Conservation (phyloP, 2,329 filamentous ascomycete genomes). For the Calycina marina region DNA sequence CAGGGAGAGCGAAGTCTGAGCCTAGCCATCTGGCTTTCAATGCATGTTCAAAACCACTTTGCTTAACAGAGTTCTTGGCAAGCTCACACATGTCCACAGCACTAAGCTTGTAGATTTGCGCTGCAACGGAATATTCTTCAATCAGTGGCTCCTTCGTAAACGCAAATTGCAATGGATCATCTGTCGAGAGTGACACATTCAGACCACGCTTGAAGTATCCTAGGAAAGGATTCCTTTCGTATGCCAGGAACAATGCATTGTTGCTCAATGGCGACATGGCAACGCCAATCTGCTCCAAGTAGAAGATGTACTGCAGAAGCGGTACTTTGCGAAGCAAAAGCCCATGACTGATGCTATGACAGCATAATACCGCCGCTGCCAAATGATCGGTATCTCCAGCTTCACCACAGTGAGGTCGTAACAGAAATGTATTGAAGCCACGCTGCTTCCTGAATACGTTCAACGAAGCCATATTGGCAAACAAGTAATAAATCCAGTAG, state of each 20-base stretch:
- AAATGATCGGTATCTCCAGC: conserved; percentile 94
- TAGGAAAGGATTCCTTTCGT: conserved; percentile 92
- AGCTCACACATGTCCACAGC: conserved; percentile 98
- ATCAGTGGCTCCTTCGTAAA: conserved; percentile 98
- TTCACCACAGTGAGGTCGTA: conserved; percentile 91
- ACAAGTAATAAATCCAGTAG: conserved; percentile 98
- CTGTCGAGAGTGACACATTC: conserved; percentile 91
- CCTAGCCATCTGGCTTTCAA: conserved; percentile 92
- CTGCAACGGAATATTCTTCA: conserved; percentile 94
- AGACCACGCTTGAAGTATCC: conserved; percentile 90
- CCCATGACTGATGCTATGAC: conserved; percentile 94
- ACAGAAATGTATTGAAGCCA: conserved; percentile 88
- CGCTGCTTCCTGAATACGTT: conserved; percentile 84
- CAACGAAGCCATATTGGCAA: conserved; percentile 82
- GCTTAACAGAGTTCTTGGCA: conserved; percentile 87
- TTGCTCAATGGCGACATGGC: conserved; percentile 99
- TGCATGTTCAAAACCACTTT: conserved; percentile 81
- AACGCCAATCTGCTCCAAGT: conserved; percentile 93
- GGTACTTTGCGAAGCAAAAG: conserved; percentile 87
- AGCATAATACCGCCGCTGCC: conserved; percentile 79
- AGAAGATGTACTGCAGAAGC: conserved; percentile 90
- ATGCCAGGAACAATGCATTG: conserved; percentile 90
- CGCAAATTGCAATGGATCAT: conserved; percentile 93
- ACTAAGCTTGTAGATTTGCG: conserved; percentile 95
- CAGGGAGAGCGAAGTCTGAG: conserved; percentile 59